Conservation (phyloP, 2,329 filamentous ascomycete genomes). For the Botrytis byssoidea region DNA sequence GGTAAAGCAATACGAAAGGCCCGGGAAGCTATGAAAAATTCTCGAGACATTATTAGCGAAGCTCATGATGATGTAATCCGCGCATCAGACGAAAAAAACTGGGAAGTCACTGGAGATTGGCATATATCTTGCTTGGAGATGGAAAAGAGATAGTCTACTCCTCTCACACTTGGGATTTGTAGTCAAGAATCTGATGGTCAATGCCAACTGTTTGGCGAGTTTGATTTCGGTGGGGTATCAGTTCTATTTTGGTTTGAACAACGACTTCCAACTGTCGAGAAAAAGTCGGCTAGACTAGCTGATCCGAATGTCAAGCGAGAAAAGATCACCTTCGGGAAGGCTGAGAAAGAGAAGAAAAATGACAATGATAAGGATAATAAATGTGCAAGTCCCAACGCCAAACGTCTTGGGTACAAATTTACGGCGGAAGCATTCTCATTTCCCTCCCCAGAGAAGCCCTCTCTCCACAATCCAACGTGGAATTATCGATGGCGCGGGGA, state of each 20-base stretch:
- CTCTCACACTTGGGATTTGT: neutral
- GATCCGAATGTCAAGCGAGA: neutral
- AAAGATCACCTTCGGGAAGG: no score
- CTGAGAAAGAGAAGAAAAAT: neutral
- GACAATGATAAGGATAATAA: neutral
- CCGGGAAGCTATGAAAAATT: neutral
- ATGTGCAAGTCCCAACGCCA: no score
- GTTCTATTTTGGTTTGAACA: neutral
- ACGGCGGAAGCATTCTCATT: neutral
- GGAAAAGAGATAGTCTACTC: neutral
- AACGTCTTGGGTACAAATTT: no score
- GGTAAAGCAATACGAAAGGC: neutral
- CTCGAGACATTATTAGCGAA: neutral
- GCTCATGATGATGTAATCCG: neutral
- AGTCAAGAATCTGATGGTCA: neutral
- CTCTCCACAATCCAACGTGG: neutral
- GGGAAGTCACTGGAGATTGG: slow-evolving; percentile 7
- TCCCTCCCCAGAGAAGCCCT: neutral
- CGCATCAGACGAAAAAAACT: neutral
- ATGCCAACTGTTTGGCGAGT: neutral
- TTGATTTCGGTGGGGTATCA: neutral
- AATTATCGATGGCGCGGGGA: neutral
- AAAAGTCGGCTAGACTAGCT: neutral
- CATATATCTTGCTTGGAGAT: neutral
- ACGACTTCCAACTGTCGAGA: neutral